Evolutionary conservation across 305 asterid species (phyloP), one percentile per base, ranked within the genome.

Genomic region (Fraxinus sp.): DNA sequence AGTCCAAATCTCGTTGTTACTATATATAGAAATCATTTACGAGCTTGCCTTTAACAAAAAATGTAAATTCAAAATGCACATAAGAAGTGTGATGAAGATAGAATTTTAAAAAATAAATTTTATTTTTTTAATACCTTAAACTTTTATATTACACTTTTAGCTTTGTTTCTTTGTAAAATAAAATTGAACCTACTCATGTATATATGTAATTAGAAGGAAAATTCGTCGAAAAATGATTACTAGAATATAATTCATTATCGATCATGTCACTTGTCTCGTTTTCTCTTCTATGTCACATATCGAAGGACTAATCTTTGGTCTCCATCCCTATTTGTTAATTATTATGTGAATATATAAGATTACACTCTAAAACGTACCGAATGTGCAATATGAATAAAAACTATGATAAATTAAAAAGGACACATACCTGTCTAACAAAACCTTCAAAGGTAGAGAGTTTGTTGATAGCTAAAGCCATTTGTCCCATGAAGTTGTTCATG

Each of bases 401-500:
- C 6, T 20, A 28, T 3, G 18, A 4, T 43, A 18, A 59, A 62
- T 22, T 43, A 20, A 3, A 18, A 26, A 11, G 10, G 26, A 82
- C 49, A 41, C 11, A 9, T 90, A 94, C 98, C 95, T 93, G 98
- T 74, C 86, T 71, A 33, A 92, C 85, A 28, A 92, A 91, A 3
- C 88, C 91, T 86, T 92, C 92, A 35, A 91, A 86, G 5, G 91
- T 87, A 3, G 92, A 79, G 81, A 95, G 92, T 37, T 92, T 90
- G 89, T 79, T 87, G 73, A 92, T 85, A 82, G 98, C 98, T 1
- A 88, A 13, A 36, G 93, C 92, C 96, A 93, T 91, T 16, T 93
- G 97, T 20, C 88, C 77, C 95, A 91, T 91, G 85, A 86, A 90
- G 2, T 75, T 83, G 41, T 86, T 87, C 87, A 90, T 83, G 78